phyloP scores from a whole-genome alignment of 305 asterid species.

The Fraxinus paxiana region DNA sequence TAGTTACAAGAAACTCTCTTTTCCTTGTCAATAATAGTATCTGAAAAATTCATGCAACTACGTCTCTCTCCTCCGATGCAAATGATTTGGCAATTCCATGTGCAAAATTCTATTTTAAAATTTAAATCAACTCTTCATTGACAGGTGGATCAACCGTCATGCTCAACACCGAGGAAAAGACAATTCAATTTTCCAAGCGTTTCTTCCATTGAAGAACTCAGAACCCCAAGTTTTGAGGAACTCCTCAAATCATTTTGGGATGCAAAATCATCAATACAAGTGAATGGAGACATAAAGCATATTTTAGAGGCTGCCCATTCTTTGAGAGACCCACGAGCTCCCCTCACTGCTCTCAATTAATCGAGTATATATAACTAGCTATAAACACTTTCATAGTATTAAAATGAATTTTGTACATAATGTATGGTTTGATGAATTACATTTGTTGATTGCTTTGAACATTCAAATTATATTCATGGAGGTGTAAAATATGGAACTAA shows the following conservation, averaged over 20 bases:
- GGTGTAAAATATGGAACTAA: too few species aligned
- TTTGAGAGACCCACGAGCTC: conserved; percentile 72
- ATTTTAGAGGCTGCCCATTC: conserved; percentile 55
- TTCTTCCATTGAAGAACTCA: conserved; percentile 80
- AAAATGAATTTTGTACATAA: too few species aligned
- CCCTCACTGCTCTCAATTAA: conserved; percentile 13
- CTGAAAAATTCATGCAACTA: not conserved
- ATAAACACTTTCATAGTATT: too few species aligned
- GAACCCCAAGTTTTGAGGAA: conserved; percentile 84
- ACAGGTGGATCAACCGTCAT: conserved; percentile 62
- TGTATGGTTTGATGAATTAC: too few species aligned
- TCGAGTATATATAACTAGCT: too few species aligned
- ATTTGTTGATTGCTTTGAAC: too few species aligned
- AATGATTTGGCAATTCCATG: not conserved
- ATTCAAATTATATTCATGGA: too few species aligned
- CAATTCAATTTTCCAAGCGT: conserved; percentile 46
- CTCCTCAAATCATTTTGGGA: conserved; percentile 81
- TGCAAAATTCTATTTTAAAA: not conserved
- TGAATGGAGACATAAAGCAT: conserved; percentile 72
- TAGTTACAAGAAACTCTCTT: not conserved
- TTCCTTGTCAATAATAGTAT: not conserved
- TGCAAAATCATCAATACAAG: conserved; percentile 60
- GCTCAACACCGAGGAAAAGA: conserved; percentile 48
- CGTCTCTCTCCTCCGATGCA: not conserved
- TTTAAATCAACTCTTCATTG: not conserved